A percentile compares a stretch with the other conserved stretches of the same genome.
These are phyloP conservation scores for Phytophthora crassamura DNA, from an alignment of 352 stramenopile species.

Conservation along the genomic window DNA sequence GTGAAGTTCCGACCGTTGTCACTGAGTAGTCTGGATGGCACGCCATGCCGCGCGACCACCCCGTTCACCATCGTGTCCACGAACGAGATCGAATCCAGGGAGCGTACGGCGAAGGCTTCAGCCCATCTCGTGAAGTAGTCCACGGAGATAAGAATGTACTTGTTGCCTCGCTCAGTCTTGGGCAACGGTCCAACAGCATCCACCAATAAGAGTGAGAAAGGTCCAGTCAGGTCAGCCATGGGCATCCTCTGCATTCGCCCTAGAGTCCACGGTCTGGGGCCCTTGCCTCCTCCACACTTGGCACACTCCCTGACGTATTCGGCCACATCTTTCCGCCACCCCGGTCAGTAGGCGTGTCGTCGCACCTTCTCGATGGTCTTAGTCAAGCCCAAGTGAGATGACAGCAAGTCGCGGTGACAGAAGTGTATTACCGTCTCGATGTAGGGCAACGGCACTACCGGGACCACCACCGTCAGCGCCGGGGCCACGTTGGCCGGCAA, in stretches of 20 bases:
- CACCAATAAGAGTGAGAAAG: not conserved
- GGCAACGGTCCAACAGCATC: not conserved
- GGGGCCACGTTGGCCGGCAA: not conserved
- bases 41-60: not conserved
- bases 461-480: not conserved
- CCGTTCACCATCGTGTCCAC: not conserved
- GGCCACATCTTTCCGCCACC: slow-evolving; percentile 5
- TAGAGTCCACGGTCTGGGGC: not conserved
- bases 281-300: not conserved
- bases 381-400: not conserved
- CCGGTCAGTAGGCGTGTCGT: slow-evolving; percentile 1
- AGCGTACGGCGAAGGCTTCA: not conserved
- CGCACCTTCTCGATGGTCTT: slow-evolving; percentile 2
- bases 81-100: not conserved
- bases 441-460: not conserved
- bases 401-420: slow-evolving; percentile 15
- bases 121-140: slow-evolving; percentile 3
- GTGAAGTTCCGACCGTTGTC: not conserved
- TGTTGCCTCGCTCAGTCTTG: too few relatives aligned
- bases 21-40: not conserved
- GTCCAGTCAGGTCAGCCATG: not conserved
- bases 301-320: not conserved
- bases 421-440: slow-evolving; percentile 8
- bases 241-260: slow-evolving; percentile 1
- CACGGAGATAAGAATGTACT: too few relatives aligned